These are phyloP conservation scores for Ascoidea rubescens DNA, from an alignment of 805 yeast species.

Conservation along the genomic window DNA sequence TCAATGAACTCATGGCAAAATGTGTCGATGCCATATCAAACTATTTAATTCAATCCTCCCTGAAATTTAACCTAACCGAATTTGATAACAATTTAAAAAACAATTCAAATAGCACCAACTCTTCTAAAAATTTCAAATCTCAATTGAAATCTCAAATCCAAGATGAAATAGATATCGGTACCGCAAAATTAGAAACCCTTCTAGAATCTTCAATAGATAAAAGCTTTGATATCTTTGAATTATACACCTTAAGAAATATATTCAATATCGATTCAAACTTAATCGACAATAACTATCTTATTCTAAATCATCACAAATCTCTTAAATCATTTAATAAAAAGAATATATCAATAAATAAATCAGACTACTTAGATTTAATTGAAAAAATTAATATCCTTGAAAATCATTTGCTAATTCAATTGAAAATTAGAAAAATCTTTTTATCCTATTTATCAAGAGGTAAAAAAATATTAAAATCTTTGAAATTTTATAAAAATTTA, in stretches of 20 bases:
- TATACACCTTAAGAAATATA: conserved; percentile 68
- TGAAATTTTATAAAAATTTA: conserved; percentile 11
- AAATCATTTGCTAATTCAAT: conserved; percentile 27
- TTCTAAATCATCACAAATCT: conserved; percentile 54
- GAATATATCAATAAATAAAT: conserved; percentile 13
- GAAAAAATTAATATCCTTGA: conserved; percentile 20
- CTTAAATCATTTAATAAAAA: conserved; percentile 15
- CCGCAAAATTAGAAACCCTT: conserved; percentile 66
- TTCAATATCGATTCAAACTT: conserved; percentile 55
- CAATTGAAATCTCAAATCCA: neutral
- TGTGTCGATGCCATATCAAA: conserved; percentile 70
- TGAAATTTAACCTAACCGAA: conserved; percentile 3
- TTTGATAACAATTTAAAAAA: conserved; percentile 7
- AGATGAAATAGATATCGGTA: conserved; percentile 58
- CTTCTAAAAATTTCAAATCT: conserved; percentile 10
- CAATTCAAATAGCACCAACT: conserved; percentile 5
- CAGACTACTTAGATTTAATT: conserved; percentile 18
- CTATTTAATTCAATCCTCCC: conserved; percentile 26
- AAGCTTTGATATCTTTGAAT: conserved; percentile 76
- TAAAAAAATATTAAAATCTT: conserved; percentile 20
- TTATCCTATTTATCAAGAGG: conserved; percentile 26
- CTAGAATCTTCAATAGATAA: conserved; percentile 64
- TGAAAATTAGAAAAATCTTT: conserved; percentile 27
- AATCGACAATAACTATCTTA: conserved; percentile 49
- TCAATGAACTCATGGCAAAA: conserved; percentile 70